Conservation (phyloP, 306 rosid genomes). For the Crotalaria pallida region DNA sequence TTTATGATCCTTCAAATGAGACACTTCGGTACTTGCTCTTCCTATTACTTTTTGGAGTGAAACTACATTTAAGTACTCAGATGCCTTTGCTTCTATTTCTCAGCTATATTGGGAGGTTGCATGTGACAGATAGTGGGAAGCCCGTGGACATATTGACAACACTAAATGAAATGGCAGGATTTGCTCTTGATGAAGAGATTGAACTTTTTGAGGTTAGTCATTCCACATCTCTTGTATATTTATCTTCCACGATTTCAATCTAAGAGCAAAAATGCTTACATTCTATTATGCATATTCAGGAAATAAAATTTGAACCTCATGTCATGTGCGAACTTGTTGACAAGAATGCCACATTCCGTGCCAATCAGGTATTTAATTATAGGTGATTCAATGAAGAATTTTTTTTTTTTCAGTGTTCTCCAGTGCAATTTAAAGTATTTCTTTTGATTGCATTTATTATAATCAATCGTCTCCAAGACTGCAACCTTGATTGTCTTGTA, state of each 20-base stretch:
- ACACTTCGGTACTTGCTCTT: slow-evolving; percentile 60
- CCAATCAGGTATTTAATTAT: slow-evolving; percentile 55
- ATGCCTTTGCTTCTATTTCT: not conserved
- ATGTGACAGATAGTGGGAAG: slow-evolving; percentile 56
- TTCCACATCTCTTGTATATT: not conserved
- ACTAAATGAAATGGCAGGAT: slow-evolving; percentile 82
- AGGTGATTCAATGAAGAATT: not conserved
- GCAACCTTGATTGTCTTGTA: not conserved
- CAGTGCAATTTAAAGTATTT: not conserved
- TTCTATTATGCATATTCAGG: slow-evolving; percentile 40
- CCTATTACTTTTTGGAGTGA: not conserved
- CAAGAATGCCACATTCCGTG: slow-evolving; percentile 54
- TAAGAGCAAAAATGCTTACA: not conserved
- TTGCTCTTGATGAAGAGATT: slow-evolving; percentile 63
- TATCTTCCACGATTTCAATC: not conserved
- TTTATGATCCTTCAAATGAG: slow-evolving; percentile 66
- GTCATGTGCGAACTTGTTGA: slow-evolving; percentile 82
- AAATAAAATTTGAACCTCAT: slow-evolving; percentile 76
- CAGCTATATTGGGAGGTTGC: slow-evolving; percentile 82
- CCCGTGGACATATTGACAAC: slow-evolving; percentile 64
- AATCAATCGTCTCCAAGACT: not conserved
- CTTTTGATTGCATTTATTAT: not conserved
- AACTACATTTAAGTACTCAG: not conserved
- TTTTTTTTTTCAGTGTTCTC: not conserved
- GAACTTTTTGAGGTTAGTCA: slow-evolving; percentile 77